phyloP scores from a whole-genome alignment of 805 yeast genomes.

The Blastobotrys peoriensis region DNA sequence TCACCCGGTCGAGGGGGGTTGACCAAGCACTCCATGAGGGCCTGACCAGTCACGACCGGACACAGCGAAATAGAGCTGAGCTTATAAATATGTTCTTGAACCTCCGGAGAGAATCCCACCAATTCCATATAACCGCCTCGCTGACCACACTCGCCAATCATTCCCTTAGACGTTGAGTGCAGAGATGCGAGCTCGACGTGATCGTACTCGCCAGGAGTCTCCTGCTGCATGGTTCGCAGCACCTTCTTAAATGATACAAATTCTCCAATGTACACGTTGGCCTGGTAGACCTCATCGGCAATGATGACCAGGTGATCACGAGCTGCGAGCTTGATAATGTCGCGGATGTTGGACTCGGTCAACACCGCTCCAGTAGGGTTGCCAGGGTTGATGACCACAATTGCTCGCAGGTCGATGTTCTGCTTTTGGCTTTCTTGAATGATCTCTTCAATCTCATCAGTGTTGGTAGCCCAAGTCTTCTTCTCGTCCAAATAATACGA shows the following conservation, averaged over 20 bases:
- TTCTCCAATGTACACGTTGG: slow-evolving; percentile 75
- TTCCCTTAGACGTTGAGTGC: slow-evolving; percentile 98
- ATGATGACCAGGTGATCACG: slow-evolving; percentile 77
- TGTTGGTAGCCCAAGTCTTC: slow-evolving; percentile 77
- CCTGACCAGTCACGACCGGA: slow-evolving; percentile 94
- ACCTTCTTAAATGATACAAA: slow-evolving; percentile 83
- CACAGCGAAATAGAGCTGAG: slow-evolving; percentile 87
- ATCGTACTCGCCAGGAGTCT: slow-evolving; percentile 49
- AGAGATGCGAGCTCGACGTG: slow-evolving; percentile 85
- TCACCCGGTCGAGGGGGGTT: slow-evolving; percentile 83
- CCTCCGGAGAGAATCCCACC: slow-evolving; percentile 68
- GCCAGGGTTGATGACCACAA: slow-evolving; percentile 96
- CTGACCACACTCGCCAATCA: slow-evolving; percentile 98
- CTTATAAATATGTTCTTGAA: slow-evolving; percentile 67
- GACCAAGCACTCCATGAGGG: slow-evolving; percentile 85
- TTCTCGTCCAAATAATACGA: slow-evolving; percentile 84
- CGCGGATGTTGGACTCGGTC: slow-evolving; percentile 56
- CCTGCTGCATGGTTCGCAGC: slow-evolving; percentile 53
- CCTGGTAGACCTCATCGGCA: slow-evolving; percentile 98
- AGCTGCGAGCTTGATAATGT: slow-evolving; percentile 74
- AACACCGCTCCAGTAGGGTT: slow-evolving; percentile 95
- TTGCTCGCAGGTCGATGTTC: slow-evolving; percentile 52
- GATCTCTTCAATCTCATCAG: slow-evolving; percentile 35
- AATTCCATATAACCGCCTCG: slow-evolving; percentile 98
- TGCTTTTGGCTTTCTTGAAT: slow-evolving; percentile 24